Evolutionary conservation across 202 grass and related monocot genomes (phyloP), one percentile per base, ranked within the genome.

Genomic region (Brachypodium distachyon): DNA sequence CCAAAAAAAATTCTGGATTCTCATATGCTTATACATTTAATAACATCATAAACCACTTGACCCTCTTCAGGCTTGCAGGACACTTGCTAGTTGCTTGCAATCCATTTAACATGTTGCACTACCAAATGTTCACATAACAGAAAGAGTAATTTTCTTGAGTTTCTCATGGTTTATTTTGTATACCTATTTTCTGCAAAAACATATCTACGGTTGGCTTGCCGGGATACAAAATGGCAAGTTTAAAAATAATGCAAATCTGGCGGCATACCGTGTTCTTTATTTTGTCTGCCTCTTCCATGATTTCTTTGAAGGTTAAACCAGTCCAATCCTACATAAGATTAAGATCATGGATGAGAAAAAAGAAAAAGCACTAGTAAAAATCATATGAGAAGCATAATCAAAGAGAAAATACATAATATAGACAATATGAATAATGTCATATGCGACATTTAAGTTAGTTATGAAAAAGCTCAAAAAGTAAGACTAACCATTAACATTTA

Each of bases 251-350:
- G 2, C 61, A 72, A 58, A 72, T 66, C 25, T 49, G 31, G 60
- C 18, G 46, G 26, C 57, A 84, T 95, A 98, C 95, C 38, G 89
- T 95, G 53, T 59, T 95, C 73, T 92, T 98, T 62, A 95, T 98
- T 78, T 90, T 90, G 19, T 95, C 91, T 6, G 89, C 89, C 16
- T 98, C 95, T 36, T 95, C 89, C 91, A 98, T 98, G 77, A 98
- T 98, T 88, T 98, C 89, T 56, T 92, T 22, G 49, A 98, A 98
- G 25, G 82, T 92, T 61, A 98, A 81, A 16, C 95, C 91, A 77
- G 95, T 95, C 95, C 95, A 98, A 71, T 98, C 91, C 95, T 98
- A 77, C 80, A 92, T 55, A 28, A 38, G 66, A 81, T 82, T 41
- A 61, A 61, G 58, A 50, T 54, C 43, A 77, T 36, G 47, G 36